Evolutionary conservation across 805 yeast species (phyloP).

Genomic region (Starmerella sp.): DNA sequence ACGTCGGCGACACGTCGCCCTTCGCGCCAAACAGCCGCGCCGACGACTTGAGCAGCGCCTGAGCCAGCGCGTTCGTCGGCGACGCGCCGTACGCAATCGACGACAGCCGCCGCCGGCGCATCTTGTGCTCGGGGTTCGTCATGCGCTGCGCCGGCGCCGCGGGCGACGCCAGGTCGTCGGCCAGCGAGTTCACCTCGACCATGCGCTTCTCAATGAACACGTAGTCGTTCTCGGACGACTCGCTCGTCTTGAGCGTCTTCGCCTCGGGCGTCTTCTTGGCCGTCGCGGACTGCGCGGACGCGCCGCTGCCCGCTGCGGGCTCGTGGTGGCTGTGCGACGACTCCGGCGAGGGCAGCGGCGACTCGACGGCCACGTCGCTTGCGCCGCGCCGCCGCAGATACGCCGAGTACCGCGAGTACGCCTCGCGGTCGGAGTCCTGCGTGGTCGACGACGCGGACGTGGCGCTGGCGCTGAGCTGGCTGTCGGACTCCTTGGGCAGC

Average conservation of each 20-base stretch:
- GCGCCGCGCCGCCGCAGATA: slow-evolving; percentile 11
- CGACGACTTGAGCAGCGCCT: slow-evolving; percentile 79
- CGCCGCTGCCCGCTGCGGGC: background rate
- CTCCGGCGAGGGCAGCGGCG: slow-evolving; percentile 28
- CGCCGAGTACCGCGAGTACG: slow-evolving; percentile 1
- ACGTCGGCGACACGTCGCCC: slow-evolving; percentile 11
- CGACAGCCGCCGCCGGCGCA: slow-evolving; percentile 24
- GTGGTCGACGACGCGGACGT: slow-evolving; percentile 9
- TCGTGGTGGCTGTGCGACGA: slow-evolving; percentile 3
- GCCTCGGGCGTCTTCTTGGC: background rate
- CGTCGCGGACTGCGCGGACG: background rate
- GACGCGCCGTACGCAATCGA: slow-evolving; percentile 31
- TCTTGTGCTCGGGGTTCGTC: slow-evolving; percentile 13
- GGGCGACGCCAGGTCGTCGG: slow-evolving; percentile 66
- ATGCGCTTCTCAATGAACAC: slow-evolving; percentile 91
- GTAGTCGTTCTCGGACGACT: slow-evolving; percentile 32
- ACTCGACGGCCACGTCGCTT: slow-evolving; percentile 11
- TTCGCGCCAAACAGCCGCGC: slow-evolving; percentile 65
- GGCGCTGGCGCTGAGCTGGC: background rate
- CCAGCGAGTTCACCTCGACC: slow-evolving; percentile 89
- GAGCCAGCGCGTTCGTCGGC: slow-evolving; percentile 80
- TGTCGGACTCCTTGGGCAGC: background rate
- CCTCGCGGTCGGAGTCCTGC: background rate
- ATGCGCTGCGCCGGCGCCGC: slow-evolving; percentile 8
- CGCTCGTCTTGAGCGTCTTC: background rate